These are phyloP conservation scores for Thymus quinquecostatus DNA, from an alignment of 257 asterid species.

Conservation along the genomic window DNA sequence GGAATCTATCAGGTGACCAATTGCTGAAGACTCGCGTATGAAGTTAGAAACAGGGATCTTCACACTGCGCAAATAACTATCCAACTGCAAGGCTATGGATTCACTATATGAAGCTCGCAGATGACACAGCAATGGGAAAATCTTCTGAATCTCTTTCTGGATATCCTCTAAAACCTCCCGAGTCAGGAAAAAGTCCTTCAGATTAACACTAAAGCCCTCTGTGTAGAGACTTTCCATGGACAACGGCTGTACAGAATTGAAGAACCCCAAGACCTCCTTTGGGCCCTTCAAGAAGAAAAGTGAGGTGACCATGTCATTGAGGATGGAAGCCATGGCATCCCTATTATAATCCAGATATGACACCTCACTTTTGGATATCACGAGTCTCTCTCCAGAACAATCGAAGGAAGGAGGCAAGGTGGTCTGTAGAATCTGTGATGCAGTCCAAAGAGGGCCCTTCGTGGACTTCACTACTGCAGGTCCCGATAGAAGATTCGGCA, in stretches of 20 bases:
- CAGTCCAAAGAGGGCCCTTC: slow-evolving; percentile 83
- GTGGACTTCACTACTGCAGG: slow-evolving; percentile 64
- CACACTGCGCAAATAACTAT: slow-evolving; percentile 55
- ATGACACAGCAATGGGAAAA: slow-evolving; percentile 49
- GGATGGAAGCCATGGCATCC: slow-evolving; percentile 63
- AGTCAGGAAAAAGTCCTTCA: slow-evolving; percentile 72
- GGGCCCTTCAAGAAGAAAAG: slow-evolving; percentile 88
- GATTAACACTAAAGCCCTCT: slow-evolving; percentile 78
- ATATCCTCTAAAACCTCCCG: slow-evolving; percentile 50
- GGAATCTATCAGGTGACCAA: slow-evolving; percentile 76
- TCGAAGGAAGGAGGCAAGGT: slow-evolving; percentile 71
- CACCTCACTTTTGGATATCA: slow-evolving; percentile 57
- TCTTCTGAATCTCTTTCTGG: slow-evolving; percentile 54
- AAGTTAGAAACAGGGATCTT: slow-evolving; percentile 64
- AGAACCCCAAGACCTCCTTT: slow-evolving; percentile 70
- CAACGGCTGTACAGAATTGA: slow-evolving; percentile 75
- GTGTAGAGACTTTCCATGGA: slow-evolving; percentile 77
- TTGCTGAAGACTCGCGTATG: slow-evolving; percentile 63
- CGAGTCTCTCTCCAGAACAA: slow-evolving; percentile 72
- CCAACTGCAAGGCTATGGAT: slow-evolving; percentile 64
- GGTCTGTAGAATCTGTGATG: slow-evolving; percentile 69
- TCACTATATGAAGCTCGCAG: slow-evolving; percentile 62
- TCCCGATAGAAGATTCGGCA: slow-evolving; percentile 48
- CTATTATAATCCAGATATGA: slow-evolving; percentile 53
- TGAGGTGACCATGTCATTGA: slow-evolving; percentile 73